Evolutionary conservation across 177 flowering plant species (phyloP), one percentile per base, ranked within the genome.

Genomic region (Vitis hybrid): DNA sequence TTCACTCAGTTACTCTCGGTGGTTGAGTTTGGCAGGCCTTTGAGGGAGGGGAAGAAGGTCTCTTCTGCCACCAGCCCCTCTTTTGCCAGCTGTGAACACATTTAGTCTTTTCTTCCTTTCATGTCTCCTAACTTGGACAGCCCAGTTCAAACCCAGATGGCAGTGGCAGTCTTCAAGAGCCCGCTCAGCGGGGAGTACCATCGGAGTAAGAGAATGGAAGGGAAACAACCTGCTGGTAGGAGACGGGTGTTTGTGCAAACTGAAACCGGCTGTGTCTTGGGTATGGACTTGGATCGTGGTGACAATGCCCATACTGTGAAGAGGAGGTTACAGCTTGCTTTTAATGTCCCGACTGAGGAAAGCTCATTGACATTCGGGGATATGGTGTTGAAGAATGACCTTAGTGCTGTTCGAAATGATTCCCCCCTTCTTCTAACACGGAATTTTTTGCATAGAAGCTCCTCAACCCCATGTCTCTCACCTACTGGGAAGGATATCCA

Each of bases 291-390:
- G 70, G 90, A 88, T 56, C 86, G 91, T 19, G 58, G 81, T 64
- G 94, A 89, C 78, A 89, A 84, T 77, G 94, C 82, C 3, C 89
- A 86, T 70, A 89, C 90, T 15, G 90, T 89, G 69, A 89, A 89
- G 73, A 77, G 90, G 73, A 82, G 88, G 81, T 65, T 88, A 76
- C 91, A 86, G 78, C 48, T 88, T 52, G 91, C 91, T 0, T 80
- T 88, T 9, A 85, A 89, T 77, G 70, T 89, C 16, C 83, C 94
- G 31, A 85, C 78, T 16, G 94, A 88, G 19, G 89, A 89, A 81
- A 89, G 89, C 66, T 88, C 85, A 1, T 69, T 89, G 78, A 81
- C 87, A 14, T 88, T 81, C 73, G 94, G 94, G 66, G 94, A 89
- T 76, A 75, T 75, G 80, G 85, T 88, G 66, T 75, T 89, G 74